phyloP scores from a whole-genome alignment of 1,139 yeast species.

The Debaryomycetaceae sp. region DNA sequence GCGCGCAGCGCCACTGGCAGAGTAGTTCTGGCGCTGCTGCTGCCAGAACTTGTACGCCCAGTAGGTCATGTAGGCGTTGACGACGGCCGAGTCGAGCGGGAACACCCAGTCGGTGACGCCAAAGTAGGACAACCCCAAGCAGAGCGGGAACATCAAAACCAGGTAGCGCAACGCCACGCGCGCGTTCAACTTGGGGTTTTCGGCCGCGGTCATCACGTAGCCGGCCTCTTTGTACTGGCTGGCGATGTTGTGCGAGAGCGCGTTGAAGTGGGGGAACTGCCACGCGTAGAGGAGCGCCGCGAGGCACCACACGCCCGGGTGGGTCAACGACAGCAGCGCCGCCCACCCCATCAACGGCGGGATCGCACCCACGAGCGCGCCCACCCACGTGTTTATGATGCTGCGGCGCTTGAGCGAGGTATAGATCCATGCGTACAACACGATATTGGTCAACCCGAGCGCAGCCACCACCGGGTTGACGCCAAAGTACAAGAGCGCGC shows the following conservation, averaged over 20 bases:
- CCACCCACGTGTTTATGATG: slow-evolving; percentile 95
- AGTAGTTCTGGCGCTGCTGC: slow-evolving; percentile 61
- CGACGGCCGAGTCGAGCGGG: slow-evolving; percentile 70
- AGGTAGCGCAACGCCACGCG: slow-evolving; percentile 91
- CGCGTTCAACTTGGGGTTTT: slow-evolving; percentile 86
- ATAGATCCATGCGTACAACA: slow-evolving; percentile 82
- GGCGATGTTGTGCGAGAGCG: slow-evolving; percentile 82
- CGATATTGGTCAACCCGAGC: slow-evolving; percentile 74
- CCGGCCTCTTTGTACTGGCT: slow-evolving; percentile 90
- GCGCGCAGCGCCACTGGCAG: slow-evolving; percentile 11
- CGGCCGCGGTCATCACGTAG: slow-evolving; percentile 93
- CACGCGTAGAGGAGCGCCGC: slow-evolving; percentile 91
- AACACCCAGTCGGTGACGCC: slow-evolving; percentile 82
- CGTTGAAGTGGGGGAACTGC: slow-evolving; percentile 98
- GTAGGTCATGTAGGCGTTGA: slow-evolving; percentile 82
- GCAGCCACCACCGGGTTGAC: slow-evolving; percentile 82
- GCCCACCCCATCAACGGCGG: slow-evolving; percentile 99
- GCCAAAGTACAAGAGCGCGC: slow-evolving; percentile 64
- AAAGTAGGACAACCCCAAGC: slow-evolving; percentile 75
- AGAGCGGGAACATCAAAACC: slow-evolving; percentile 84
- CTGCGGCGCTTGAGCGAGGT: slow-evolving; percentile 84
- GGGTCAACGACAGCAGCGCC: slow-evolving; percentile 73
- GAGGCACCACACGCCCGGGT: slow-evolving; percentile 94
- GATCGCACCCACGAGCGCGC: slow-evolving; percentile 95
- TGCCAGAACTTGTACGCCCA: slow-evolving; percentile 82